A percentile compares a stretch with the other conserved stretches of the same genome.
Evolutionary conservation across 2,329 filamentous ascomycete genomes (phyloP).

Genomic region (Phaeosphaeria sp.): DNA sequence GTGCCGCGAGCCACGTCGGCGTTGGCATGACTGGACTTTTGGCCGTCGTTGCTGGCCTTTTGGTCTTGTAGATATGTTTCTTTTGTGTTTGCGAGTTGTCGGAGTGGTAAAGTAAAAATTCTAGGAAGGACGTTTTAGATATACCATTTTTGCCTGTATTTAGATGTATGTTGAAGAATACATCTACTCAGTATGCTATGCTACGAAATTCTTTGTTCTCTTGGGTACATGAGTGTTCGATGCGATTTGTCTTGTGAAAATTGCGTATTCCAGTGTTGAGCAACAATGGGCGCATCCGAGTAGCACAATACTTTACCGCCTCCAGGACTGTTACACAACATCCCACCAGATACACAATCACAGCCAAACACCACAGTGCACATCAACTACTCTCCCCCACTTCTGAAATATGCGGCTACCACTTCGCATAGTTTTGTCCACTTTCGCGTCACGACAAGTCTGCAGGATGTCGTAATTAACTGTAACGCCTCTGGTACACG

Average conservation of each 20-base stretch:
- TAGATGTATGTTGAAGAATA: neutral
- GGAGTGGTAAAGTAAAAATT: neutral
- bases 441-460: neutral
- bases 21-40: slow-evolving; percentile 3
- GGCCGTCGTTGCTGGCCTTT: slow-evolving; percentile 2
- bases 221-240: too few species aligned
- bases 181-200: neutral
- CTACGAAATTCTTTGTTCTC: neutral
- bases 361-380: neutral
- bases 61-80: slow-evolving; percentile 5
- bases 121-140: neutral
- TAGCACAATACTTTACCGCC: too few species aligned
- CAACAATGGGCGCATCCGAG: too few species aligned
- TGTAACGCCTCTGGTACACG: neutral
- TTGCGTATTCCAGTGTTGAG: too few species aligned
- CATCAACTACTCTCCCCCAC: neutral
- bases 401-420: neutral
- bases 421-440: neutral
- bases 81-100: neutral
- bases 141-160: neutral
- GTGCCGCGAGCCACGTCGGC: slow-evolving; percentile 1
- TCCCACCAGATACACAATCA: neutral
- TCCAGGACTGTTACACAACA: neutral
- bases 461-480: neutral
- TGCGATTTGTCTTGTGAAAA: too few species aligned